phyloP scores from a whole-genome alignment of 306 rosid species.

The Lathyrus tuberosus region DNA sequence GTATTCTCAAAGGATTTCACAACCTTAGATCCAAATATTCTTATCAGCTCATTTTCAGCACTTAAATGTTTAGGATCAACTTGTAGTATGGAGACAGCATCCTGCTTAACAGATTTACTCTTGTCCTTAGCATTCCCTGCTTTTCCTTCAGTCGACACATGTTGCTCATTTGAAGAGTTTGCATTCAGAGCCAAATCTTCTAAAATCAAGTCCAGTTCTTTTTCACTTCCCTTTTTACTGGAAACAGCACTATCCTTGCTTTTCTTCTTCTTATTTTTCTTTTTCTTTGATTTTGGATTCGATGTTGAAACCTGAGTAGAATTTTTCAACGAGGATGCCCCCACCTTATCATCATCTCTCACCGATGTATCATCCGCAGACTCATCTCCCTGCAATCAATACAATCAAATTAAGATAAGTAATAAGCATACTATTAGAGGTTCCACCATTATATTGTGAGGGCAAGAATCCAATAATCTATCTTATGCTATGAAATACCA shows the following conservation, averaged over 20 bases:
- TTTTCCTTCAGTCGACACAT: constrained; percentile 42
- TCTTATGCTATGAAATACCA: neutral
- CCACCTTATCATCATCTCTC: constrained; percentile 38
- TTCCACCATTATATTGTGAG: neutral
- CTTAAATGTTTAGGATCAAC: constrained; percentile 87
- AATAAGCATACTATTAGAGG: constrained; percentile 15
- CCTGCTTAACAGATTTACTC: constrained; percentile 46
- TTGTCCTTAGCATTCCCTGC: constrained; percentile 37
- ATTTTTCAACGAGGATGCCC: constrained; percentile 38
- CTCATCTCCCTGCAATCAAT: constrained; percentile 56
- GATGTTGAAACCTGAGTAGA: constrained; percentile 46
- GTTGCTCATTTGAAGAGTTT: constrained; percentile 36
- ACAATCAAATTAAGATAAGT: constrained; percentile 7
- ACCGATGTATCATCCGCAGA: constrained; percentile 26
- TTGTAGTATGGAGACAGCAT: constrained; percentile 48
- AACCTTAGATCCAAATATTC: constrained; percentile 96
- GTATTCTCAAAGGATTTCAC: constrained; percentile 85
- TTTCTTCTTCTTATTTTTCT: constrained; percentile 82
- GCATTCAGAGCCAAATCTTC: constrained; percentile 57
- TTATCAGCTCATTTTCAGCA: constrained; percentile 85
- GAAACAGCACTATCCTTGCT: constrained; percentile 57
- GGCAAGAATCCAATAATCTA: neutral
- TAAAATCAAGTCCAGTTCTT: constrained; percentile 62
- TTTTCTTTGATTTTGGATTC: constrained; percentile 70
- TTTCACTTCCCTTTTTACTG: constrained; percentile 45